Evolutionary conservation across 2,329 filamentous ascomycete genomes (phyloP), one percentile per base, ranked within the genome.

Genomic region (Zelopaecilomyces penicillatus): DNA sequence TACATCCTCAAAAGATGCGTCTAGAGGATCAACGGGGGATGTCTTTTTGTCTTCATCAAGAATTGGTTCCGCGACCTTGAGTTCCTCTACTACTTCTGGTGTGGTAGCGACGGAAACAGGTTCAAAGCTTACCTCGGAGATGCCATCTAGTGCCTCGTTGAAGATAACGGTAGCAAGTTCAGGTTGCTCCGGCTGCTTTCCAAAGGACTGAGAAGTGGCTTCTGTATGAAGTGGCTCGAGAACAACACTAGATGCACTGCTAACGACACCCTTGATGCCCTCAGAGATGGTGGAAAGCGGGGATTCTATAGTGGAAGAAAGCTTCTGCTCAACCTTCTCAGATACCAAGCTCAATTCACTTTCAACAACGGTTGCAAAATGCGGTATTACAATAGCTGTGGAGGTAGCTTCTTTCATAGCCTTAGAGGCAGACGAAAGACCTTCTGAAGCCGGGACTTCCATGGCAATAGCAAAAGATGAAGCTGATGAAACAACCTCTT

Each of bases 341-440:
- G 32, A 19, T 19, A 19, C 19, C 19, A 19, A 19, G 19, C 19
- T 19, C 19, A 19, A 19, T 19, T 19, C 19, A 19, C 19, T 19
- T 19, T 19, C 19, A 19, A 19, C 19, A 19, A 19, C 19, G 19
- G 19, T 19, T 19, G 19, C 19, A 19, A 19, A 19, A 19, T 19
- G 19, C 3, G 19, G 19, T 19, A 19, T 19, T 19, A 19, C 19
- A 27, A 40, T 50, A 40, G 48, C 47, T 19, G 55, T 48, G 33
- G 54, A 49, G 30, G 46, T 36, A 44, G 43, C 52, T 33, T 60
- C 49, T 46, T 30, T 52, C 37, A 43, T 50, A 55, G 12, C 51
- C 43, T 53, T 46, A 27, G 49, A 41, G 7, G 49, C 49, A 11
- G 41, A 50, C 43, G 41, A 49, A 5, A 46, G 53, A 7, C 58